phyloP scores from a whole-genome alignment of 768 basidiomycete species.

The Fistulinella prunicolor region DNA sequence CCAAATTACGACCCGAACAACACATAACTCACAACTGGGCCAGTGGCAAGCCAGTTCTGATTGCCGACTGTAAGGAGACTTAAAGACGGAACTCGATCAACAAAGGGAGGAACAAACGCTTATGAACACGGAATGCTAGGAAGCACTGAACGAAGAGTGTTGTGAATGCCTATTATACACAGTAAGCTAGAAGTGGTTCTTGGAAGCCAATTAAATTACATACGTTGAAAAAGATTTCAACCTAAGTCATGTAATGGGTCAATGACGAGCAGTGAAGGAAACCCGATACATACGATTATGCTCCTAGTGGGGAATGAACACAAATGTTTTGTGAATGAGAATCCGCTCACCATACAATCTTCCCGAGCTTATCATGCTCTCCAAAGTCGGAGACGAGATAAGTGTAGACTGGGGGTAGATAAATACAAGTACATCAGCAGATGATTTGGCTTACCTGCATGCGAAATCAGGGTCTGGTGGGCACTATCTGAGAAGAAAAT shows the following conservation, averaged over 20 bases:
- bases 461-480: slow-evolving; percentile 53
- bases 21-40: slow-evolving; percentile 29
- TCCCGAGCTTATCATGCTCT: slow-evolving; percentile 23
- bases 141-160: slow-evolving; percentile 58
- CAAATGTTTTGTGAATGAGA: not conserved
- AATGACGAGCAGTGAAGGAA: not conserved
- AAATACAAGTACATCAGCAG: not conserved
- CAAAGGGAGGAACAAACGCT: slow-evolving; percentile 31
- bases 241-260: slow-evolving; percentile 26
- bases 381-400: slow-evolving; percentile 46
- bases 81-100: not conserved
- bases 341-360: slow-evolving; percentile 44
- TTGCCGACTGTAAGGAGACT: slow-evolving; percentile 44
- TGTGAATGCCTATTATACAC: slow-evolving; percentile 38
- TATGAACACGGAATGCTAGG: slow-evolving; percentile 51
- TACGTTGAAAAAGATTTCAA: slow-evolving; percentile 54
- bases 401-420: slow-evolving; percentile 39
- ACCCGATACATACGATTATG: slow-evolving; percentile 20
- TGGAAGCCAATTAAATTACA: not conserved
- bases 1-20: not conserved
- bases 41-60: slow-evolving; percentile 41
- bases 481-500: slow-evolving; percentile 50
- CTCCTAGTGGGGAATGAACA: slow-evolving; percentile 21
- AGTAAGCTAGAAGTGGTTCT: slow-evolving; percentile 8
- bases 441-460: slow-evolving; percentile 37